Conservation (phyloP, 1,284 basidiomycete species). For the Fomes fomentarius region DNA sequence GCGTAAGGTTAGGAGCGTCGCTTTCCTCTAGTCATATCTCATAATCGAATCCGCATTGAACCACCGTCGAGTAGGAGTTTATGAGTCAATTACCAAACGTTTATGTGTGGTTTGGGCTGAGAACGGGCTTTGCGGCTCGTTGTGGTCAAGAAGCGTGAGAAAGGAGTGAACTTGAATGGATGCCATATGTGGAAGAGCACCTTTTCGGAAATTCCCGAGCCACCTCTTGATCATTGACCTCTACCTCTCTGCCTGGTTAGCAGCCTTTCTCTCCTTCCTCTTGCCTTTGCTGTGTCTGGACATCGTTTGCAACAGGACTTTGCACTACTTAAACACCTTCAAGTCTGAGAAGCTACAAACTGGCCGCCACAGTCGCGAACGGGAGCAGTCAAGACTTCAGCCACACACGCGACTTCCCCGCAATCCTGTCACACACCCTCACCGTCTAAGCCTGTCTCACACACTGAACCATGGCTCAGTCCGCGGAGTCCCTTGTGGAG, state of each 20-base stretch:
- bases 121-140: too few relatives aligned
- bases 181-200: conserved; percentile 20
- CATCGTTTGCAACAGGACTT: not conserved
- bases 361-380: not conserved
- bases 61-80: too few relatives aligned
- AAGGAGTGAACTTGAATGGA: conserved; percentile 7
- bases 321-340: not conserved
- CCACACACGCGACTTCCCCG: conserved; percentile 26
- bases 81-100: not conserved
- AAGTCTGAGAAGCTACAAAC: not conserved
- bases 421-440: conserved; percentile 16
- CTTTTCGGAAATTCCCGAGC: conserved; percentile 18
- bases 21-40: not conserved
- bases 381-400: conserved; percentile 10
- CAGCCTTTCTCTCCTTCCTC: not conserved
- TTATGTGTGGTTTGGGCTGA: not conserved
- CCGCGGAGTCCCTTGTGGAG: conserved; percentile 35
- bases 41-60: not conserved
- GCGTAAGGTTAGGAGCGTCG: not conserved
- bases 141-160: not conserved
- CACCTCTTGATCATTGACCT: conserved; percentile 12
- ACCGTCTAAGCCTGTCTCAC: conserved; percentile 1
- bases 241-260: conserved; percentile 6
- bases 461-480: conserved; percentile 19
- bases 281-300: not conserved